phyloP scores from a whole-genome alignment of 1,284 basidiomycete genomes.

The Puccinia horiana region DNA sequence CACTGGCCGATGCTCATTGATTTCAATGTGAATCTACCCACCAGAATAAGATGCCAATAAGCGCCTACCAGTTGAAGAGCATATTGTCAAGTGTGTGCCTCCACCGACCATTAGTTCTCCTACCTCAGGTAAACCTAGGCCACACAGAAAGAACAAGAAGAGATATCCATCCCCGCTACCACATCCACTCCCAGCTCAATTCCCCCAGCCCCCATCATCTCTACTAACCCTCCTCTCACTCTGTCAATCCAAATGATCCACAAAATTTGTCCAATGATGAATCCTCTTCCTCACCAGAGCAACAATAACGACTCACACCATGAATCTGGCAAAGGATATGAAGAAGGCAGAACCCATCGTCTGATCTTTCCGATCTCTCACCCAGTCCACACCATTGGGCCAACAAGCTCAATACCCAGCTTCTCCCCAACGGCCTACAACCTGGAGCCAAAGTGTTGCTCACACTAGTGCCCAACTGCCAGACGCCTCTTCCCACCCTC shows the following conservation, averaged over 20 bases:
- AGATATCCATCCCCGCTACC: not conserved
- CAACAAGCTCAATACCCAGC: not conserved
- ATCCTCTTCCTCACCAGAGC: no score
- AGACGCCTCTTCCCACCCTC: not conserved
- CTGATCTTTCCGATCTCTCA: not conserved
- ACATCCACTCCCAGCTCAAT: not conserved
- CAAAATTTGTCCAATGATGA: not conserved
- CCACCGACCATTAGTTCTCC: not conserved
- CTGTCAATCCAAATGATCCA: not conserved
- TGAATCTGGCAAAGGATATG: not conserved
- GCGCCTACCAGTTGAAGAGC: conserved; percentile 2
- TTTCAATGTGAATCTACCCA: not conserved
- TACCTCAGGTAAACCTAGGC: not conserved
- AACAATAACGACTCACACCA: not conserved
- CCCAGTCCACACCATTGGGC: not conserved
- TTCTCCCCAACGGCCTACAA: not conserved
- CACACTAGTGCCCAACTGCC: not conserved
- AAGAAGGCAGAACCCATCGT: not conserved
- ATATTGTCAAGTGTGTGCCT: not conserved
- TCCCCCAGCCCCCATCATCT: not conserved
- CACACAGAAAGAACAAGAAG: not conserved
- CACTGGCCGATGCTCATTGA: not conserved
- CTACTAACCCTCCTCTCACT: not conserved
- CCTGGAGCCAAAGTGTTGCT: not conserved
- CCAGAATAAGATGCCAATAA: not conserved